Evolutionary conservation across 2,329 filamentous ascomycete species (phyloP).

Genomic region (Mariannaea elegans): DNA sequence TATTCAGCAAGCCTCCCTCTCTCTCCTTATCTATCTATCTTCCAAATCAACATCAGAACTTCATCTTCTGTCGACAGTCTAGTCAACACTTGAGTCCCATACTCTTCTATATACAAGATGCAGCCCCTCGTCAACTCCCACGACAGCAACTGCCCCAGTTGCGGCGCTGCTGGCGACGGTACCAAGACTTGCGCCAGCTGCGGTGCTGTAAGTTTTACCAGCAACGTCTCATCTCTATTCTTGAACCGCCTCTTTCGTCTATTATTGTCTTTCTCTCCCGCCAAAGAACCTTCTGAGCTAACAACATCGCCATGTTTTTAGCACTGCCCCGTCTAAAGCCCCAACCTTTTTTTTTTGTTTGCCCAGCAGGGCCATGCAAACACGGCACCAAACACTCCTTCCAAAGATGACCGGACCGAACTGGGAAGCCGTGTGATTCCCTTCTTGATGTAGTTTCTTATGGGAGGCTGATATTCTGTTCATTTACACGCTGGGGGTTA

Average conservation of each 20-base stretch:
- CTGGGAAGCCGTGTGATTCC: neutral
- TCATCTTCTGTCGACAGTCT: too few relatives aligned
- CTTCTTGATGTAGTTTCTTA: slow-evolving; percentile 6
- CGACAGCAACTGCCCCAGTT: slow-evolving; percentile 64
- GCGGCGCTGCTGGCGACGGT: slow-evolving; percentile 56
- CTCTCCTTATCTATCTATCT: slow-evolving; percentile 13
- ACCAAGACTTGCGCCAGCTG: slow-evolving; percentile 65
- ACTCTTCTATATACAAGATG: slow-evolving; percentile 30
- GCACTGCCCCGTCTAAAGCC: slow-evolving; percentile 40
- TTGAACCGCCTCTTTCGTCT: too few relatives aligned
- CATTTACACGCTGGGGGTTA: too few relatives aligned
- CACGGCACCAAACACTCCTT: too few relatives aligned
- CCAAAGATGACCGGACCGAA: too few relatives aligned
- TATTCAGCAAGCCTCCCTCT: neutral
- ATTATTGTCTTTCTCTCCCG: too few relatives aligned
- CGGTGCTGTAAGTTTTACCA: slow-evolving; percentile 61
- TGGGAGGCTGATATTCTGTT: slow-evolving; percentile 4
- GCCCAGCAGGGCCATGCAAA: too few relatives aligned
- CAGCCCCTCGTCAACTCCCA: slow-evolving; percentile 48
- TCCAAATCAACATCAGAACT: neutral
- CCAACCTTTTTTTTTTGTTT: too few relatives aligned
- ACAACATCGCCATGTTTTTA: slow-evolving; percentile 17
- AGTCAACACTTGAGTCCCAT: too few relatives aligned
- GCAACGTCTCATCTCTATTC: too few relatives aligned
- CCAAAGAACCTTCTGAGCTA: too few relatives aligned